Conservation (phyloP, 2,329 filamentous ascomycete genomes). For the Exophiala xenobiotica region DNA sequence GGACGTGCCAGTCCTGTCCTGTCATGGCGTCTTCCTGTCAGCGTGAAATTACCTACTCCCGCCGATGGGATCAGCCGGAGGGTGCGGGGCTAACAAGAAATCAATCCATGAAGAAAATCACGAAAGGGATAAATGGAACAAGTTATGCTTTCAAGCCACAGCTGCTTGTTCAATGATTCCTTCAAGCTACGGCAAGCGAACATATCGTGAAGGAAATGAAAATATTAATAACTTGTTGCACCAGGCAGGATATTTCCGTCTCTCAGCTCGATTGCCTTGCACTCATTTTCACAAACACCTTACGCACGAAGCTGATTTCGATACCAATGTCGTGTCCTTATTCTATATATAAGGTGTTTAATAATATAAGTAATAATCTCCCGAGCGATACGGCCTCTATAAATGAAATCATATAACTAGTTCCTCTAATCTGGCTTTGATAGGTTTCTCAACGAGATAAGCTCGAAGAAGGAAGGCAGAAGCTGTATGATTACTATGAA, state of each 20-base stretch:
- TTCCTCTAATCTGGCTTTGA: not conserved
- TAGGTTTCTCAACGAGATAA: not conserved
- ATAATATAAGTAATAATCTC: not conserved
- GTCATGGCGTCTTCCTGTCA: not conserved
- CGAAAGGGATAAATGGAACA: not conserved
- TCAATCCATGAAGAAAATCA: not conserved
- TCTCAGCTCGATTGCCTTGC: not conserved
- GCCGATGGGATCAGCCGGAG: not conserved
- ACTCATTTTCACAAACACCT: not conserved
- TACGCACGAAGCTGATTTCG: not conserved
- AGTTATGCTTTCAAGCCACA: not conserved
- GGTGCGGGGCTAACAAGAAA: not conserved
- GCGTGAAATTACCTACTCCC: not conserved
- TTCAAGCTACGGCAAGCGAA: not conserved
- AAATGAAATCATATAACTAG: not conserved
- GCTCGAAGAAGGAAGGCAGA: conserved; percentile 1
- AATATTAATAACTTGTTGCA: not conserved
- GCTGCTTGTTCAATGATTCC: not conserved
- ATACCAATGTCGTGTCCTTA: conserved; percentile 1
- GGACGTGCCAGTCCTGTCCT: not conserved
- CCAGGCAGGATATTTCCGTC: not conserved
- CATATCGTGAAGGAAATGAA: not conserved
- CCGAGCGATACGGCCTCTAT: not conserved
- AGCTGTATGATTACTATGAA: conserved; percentile 1
- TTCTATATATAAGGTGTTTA: not conserved